Percentiles rank a stretch among this genome's conserved stretches.
Conservation (phyloP, 2,329 filamentous ascomycete species). For the Hymenotorrendiella dingleyae region DNA sequence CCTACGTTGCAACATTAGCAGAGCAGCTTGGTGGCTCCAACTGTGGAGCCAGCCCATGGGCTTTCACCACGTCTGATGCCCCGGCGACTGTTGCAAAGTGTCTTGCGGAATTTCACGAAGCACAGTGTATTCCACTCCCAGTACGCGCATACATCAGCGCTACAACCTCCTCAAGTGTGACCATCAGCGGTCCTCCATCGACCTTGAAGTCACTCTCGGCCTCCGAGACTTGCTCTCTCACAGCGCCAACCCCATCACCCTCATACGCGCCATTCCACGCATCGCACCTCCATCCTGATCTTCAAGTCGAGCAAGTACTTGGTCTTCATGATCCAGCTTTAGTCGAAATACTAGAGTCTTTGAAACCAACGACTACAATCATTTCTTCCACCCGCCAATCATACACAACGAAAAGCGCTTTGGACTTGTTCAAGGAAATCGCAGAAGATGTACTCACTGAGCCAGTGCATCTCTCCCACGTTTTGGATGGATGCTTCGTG, state of each 20-base stretch:
- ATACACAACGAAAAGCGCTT: not conserved
- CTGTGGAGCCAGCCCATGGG: conserved; percentile 44
- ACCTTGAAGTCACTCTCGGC: conserved; percentile 41
- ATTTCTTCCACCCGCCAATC: not conserved
- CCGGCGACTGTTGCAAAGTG: conserved; percentile 45
- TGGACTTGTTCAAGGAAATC: conserved; percentile 1
- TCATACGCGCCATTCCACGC: conserved; percentile 54
- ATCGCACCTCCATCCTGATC: conserved; percentile 41
- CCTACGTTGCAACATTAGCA: conserved; percentile 47
- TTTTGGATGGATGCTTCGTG: not conserved
- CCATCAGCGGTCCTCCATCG: conserved; percentile 49
- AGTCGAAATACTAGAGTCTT: not conserved
- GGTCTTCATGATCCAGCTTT: conserved; percentile 35
- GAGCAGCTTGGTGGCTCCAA: conserved; percentile 11
- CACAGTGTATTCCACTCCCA: conserved; percentile 40
- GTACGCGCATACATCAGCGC: conserved; percentile 50
- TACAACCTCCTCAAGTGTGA: conserved; percentile 41
- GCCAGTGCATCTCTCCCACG: not conserved
- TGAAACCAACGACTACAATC: not conserved
- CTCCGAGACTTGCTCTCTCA: conserved; percentile 35
- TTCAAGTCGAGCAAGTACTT: conserved; percentile 41
- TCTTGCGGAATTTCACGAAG: conserved; percentile 51
- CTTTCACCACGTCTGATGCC: conserved; percentile 53
- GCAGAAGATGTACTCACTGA: conserved; percentile 1
- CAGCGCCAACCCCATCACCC: conserved; percentile 42